Conservation (phyloP, 805 yeast species). For the Candida pini region DNA sequence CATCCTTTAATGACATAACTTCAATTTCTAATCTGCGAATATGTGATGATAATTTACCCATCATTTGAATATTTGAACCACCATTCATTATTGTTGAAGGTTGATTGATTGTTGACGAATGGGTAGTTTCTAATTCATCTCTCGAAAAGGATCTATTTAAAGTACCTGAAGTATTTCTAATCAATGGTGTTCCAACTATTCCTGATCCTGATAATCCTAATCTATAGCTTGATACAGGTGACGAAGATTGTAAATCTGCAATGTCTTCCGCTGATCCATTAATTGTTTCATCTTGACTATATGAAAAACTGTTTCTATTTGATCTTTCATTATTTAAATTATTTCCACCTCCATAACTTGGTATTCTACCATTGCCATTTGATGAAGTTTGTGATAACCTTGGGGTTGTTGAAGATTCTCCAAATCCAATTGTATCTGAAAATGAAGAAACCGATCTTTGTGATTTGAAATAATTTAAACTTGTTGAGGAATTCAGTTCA, state of each 20-base stretch:
- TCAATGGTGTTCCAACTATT: no score
- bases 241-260: conserved; percentile 8
- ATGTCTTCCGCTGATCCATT: conserved; percentile 5
- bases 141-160: conserved; percentile 11
- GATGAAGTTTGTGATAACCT: conserved; percentile 11
- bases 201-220: no score
- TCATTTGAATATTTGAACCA: conserved; percentile 47
- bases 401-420: conserved; percentile 47
- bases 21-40: conserved; percentile 81
- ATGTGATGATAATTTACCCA: conserved; percentile 69
- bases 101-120: conserved; percentile 17
- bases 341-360: background rate
- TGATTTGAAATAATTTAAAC: conserved; percentile 13
- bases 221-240: conserved; percentile 13
- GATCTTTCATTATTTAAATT: background rate
- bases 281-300: conserved; percentile 3
- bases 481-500: conserved; percentile 26
- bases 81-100: conserved; percentile 11
- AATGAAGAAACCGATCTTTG: conserved; percentile 22
- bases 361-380: background rate
- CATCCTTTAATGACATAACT: conserved; percentile 57
- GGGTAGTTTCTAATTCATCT: conserved; percentile 19
- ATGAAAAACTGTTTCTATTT: background rate
- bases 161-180: conserved; percentile 5
- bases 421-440: conserved; percentile 34